A percentile compares a stretch with the other conserved stretches of the same genome.
Conservation (phyloP, 371 early-diverging fungal genomes). For the Mortierella sp. region DNA sequence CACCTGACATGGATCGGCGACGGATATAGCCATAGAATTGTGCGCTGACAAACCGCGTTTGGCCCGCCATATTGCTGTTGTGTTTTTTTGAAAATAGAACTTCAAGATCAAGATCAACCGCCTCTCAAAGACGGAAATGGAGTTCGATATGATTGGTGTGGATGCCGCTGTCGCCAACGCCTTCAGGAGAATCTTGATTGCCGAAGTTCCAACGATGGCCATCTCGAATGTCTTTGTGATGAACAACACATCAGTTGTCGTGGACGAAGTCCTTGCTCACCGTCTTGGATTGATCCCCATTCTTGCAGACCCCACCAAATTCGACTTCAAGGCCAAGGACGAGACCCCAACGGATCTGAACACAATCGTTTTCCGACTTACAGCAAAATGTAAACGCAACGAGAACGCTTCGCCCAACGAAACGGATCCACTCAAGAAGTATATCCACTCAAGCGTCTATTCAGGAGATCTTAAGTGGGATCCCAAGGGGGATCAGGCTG, state of each 20-base stretch:
- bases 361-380: slow-evolving; percentile 93
- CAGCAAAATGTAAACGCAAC: slow-evolving; percentile 78
- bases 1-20: neutral
- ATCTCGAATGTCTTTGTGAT: slow-evolving; percentile 96
- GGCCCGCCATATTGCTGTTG: neutral
- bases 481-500: slow-evolving; percentile 91
- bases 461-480: slow-evolving; percentile 88
- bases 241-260: slow-evolving; percentile 96
- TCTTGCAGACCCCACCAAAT: slow-evolving; percentile 82
- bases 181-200: slow-evolving; percentile 94
- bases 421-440: slow-evolving; percentile 73
- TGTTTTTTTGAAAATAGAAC: too few species aligned
- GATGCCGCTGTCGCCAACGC: slow-evolving; percentile 98
- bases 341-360: slow-evolving; percentile 90
- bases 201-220: slow-evolving; percentile 98
- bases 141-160: slow-evolving; percentile 96
- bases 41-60: too few species aligned
- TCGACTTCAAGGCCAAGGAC: slow-evolving; percentile 78
- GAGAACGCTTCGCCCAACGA: slow-evolving; percentile 72
- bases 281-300: slow-evolving; percentile 98
- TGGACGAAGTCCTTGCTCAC: slow-evolving; percentile 98
- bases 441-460: slow-evolving; percentile 67
- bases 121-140: slow-evolving; percentile 79
- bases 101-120: slow-evolving; percentile 76
- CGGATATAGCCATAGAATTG: neutral